Evolutionary conservation across 2,329 filamentous ascomycete species (phyloP).

Genomic region (Diplodia intermedia): DNA sequence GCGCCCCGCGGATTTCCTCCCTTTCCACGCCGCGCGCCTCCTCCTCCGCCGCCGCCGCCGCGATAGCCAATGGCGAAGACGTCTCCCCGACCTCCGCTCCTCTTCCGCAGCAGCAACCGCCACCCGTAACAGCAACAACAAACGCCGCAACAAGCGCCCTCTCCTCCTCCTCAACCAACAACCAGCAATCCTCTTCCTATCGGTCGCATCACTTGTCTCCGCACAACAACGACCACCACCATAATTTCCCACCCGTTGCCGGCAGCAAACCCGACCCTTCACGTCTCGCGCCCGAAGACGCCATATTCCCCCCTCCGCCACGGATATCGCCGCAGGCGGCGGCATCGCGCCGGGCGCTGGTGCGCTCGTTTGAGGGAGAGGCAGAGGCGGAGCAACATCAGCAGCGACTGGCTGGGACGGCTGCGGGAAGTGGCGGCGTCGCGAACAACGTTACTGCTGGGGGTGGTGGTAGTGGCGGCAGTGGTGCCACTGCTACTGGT

Average conservation of each 20-base stretch:
- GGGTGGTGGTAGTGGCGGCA: background rate
- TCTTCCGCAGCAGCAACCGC: background rate
- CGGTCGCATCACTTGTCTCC: background rate
- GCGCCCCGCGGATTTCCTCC: background rate
- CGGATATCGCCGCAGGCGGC: slow-evolving; percentile 2
- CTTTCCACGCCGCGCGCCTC: background rate
- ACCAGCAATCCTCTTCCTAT: background rate
- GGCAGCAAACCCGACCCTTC: slow-evolving; percentile 38
- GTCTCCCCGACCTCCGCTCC: slow-evolving; percentile 1
- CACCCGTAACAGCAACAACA: background rate
- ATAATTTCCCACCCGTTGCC: background rate
- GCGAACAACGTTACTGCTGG: background rate
- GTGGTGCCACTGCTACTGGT: no score
- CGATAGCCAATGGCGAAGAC: slow-evolving; percentile 2
- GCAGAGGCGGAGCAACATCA: slow-evolving; percentile 31
- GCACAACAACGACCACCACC: background rate
- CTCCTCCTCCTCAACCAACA: background rate
- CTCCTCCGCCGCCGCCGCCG: background rate
- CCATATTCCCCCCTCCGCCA: slow-evolving; percentile 70
- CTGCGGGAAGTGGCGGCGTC: background rate
- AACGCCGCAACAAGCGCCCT: background rate
- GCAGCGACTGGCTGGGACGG: slow-evolving; percentile 33
- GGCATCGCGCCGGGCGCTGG: slow-evolving; percentile 38
- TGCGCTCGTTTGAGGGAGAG: slow-evolving; percentile 54
- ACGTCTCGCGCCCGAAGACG: slow-evolving; percentile 83